phyloP scores from a whole-genome alignment of 257 asterid species.

The Salvia hispanica region DNA sequence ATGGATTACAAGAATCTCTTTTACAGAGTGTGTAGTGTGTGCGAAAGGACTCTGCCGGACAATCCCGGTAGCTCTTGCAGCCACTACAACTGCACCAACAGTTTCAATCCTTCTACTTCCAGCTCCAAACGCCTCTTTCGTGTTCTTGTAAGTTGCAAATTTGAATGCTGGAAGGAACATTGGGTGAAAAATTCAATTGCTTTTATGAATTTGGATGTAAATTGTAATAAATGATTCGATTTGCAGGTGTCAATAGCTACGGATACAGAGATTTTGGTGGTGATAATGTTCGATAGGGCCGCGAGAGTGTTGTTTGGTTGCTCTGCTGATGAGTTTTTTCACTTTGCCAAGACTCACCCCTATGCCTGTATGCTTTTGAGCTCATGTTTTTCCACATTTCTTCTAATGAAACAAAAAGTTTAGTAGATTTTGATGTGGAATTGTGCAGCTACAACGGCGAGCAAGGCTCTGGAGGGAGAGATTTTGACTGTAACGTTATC shows the following conservation, averaged over 20 bases:
- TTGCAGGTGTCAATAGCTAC: constrained; percentile 86
- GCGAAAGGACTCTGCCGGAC: constrained; percentile 69
- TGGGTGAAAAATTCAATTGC: too few species aligned
- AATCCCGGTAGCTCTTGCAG: constrained; percentile 41
- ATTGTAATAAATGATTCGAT: background rate
- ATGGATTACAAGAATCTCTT: constrained; percentile 55
- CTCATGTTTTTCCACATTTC: too few species aligned
- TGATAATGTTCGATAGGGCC: constrained; percentile 86
- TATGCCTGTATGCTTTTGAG: constrained; percentile 31
- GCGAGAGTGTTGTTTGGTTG: constrained; percentile 88
- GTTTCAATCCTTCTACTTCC: constrained; percentile 36
- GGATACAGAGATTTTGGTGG: constrained; percentile 63
- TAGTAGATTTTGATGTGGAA: background rate
- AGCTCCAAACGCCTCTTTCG: constrained; percentile 69
- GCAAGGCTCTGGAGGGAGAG: constrained; percentile 76
- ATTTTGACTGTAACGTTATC: constrained; percentile 74
- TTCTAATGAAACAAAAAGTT: too few species aligned
- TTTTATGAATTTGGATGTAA: too few species aligned
- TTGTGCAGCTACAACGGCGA: constrained; percentile 50
- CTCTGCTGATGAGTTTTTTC: constrained; percentile 81
- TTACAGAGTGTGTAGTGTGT: constrained; percentile 70
- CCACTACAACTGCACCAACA: constrained; percentile 48
- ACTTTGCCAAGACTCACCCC: constrained; percentile 74
- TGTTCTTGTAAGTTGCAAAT: constrained; percentile 59
- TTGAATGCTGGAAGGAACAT: background rate